Percentiles rank a stretch among this genome's conserved stretches.
Conservation (phyloP, 208 protist genomes). For the Trypanosoma caninum region DNA sequence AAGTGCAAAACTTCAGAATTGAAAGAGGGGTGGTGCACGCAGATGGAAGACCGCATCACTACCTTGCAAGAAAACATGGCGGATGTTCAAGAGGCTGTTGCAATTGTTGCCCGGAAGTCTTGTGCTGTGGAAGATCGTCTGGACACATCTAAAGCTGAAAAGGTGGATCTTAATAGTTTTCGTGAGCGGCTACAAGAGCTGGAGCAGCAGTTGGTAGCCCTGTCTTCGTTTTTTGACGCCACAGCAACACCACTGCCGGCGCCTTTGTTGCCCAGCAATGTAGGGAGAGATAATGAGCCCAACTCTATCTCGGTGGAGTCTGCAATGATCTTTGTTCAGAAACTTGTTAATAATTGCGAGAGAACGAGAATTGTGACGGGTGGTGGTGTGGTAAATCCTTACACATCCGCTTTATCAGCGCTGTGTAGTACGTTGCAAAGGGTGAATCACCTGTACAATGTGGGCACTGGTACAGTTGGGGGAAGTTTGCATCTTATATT, state of each 20-base stretch:
- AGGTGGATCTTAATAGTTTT: background rate
- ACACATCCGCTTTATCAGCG: conserved; percentile 5
- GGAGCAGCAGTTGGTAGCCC: conserved; percentile 11
- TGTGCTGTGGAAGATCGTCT: conserved; percentile 8
- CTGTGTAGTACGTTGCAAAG: conserved; percentile 24
- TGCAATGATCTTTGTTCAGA: conserved; percentile 17
- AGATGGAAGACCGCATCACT: conserved; percentile 2
- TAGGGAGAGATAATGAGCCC: background rate
- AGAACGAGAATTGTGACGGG: background rate
- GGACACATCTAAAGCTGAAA: conserved; percentile 12
- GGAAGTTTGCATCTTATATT: conserved; percentile 26
- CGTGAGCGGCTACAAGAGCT: conserved; percentile 1
- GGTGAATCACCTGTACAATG: conserved; percentile 27
- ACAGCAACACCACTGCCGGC: background rate
- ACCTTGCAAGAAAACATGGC: conserved; percentile 7
- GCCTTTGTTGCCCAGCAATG: no score
- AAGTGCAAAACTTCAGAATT: background rate
- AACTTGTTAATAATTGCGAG: background rate
- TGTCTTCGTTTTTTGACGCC: background rate
- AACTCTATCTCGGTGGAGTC: conserved; percentile 21
- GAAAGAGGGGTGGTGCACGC: background rate
- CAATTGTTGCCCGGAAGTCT: conserved; percentile 17
- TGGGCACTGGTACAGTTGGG: conserved; percentile 27
- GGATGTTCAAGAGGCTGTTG: conserved; percentile 17
- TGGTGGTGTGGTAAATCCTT: conserved; percentile 5